Evolutionary conservation across 106 monocot genomes (phyloP), one percentile per base, ranked within the genome.

Genomic region (Posidonia australis): DNA sequence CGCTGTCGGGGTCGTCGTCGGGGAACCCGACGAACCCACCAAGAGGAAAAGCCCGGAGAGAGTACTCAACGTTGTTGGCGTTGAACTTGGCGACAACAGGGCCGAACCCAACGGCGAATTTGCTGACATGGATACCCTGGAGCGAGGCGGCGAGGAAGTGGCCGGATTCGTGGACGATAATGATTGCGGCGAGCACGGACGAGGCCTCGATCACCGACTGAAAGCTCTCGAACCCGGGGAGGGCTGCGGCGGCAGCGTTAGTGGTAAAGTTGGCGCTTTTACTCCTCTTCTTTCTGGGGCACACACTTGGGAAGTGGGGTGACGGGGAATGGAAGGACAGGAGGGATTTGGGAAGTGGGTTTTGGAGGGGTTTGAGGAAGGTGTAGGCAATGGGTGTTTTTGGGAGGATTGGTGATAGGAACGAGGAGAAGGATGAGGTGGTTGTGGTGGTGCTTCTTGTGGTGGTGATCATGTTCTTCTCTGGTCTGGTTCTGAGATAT

Each of bases 21-120:
- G 93, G 93, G 74, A 88, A 93, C 21, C 71, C 92, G 36, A 93
- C 92, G 80, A 77, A 93, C 17, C 92, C 92, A 28, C 92, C 92
- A 16, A 93, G 88, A 9, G 93, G 92, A 76, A 88, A 83, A 54
- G 92, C 85, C 32, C 92, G 88, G 62, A 93, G 71, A 23, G 92
- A 88, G 79, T 75, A 94, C 75, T 93, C 93, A 28, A 93, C 83
- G 68, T 74, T 78, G 63, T 56, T 64, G 46, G 78, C 58, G 63
- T 67, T 61, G 56, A 86, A 94, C 46, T 75, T 64, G 63, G 82
- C 81, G 46, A 94, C 76, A 58, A 78, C 70, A n/a, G 94, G 94
- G 48, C 94, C 94, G 81, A 94, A 94, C 22, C 94, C 94, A 68
- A 94, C 41, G 30, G 94, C 74, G 70, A 90, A 94, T 54, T 90